Evolutionary conservation across 2,329 filamentous ascomycete genomes (phyloP).

Genomic region (Colletotrichum chrysophilum): DNA sequence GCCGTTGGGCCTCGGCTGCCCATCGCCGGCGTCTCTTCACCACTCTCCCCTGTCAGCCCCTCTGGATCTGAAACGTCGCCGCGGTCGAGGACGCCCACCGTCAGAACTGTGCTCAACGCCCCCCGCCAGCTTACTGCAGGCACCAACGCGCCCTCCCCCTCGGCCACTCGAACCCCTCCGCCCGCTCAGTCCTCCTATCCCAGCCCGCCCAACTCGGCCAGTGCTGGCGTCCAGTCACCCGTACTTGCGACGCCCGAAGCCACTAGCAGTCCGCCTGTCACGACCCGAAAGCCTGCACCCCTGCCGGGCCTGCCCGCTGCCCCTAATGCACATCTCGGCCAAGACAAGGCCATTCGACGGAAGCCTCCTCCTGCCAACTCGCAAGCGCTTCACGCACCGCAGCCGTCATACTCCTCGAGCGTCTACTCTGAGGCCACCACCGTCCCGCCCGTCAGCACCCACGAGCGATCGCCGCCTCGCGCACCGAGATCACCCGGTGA

Average conservation of each 20-base stretch:
- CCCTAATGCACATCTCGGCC: conserved; percentile 17
- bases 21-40: conserved; percentile 23
- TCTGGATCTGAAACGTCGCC: conserved; percentile 39
- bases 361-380: conserved; percentile 45
- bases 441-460: conserved; percentile 18
- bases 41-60: conserved; percentile 36
- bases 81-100: conserved; percentile 29
- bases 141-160: conserved; percentile 35
- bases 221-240: conserved; percentile 14
- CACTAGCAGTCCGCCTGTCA: not conserved
- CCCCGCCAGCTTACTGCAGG: conserved; percentile 10
- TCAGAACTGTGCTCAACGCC: conserved; percentile 34
- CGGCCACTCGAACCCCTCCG: conserved; percentile 13
- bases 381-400: conserved; percentile 17
- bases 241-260: conserved; percentile 23
- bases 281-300: conserved; percentile 8
- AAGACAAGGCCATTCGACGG: conserved; percentile 45
- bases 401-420: conserved; percentile 32
- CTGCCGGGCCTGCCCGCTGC: conserved; percentile 3
- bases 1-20: conserved; percentile 27
- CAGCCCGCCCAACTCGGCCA: conserved; percentile 36
- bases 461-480: conserved; percentile 23
- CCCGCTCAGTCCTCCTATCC: conserved; percentile 30
- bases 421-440: conserved; percentile 31
- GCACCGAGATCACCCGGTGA: not conserved